phyloP scores from a whole-genome alignment of 257 asterid genomes.

The Ocimum tenuiflorum region DNA sequence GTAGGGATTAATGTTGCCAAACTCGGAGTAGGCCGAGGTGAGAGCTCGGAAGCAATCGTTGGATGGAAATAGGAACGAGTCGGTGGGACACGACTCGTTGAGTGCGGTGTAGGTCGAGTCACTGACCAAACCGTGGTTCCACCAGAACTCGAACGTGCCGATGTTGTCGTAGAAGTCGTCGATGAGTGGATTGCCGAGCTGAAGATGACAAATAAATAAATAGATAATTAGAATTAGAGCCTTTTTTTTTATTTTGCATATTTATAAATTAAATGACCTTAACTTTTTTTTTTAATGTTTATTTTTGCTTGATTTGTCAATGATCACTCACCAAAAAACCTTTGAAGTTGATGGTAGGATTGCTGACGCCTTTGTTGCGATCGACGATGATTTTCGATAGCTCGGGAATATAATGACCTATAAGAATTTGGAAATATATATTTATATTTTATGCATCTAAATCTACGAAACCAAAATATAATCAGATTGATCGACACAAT shows the following conservation, averaged over 20 bases:
- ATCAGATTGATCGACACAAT: too few species aligned
- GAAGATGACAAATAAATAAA: neutral
- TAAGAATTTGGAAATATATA: too few species aligned
- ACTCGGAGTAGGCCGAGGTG: conserved; percentile 26
- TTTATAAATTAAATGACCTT: neutral
- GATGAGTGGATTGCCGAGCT: conserved; percentile 53
- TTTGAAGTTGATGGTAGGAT: conserved; percentile 47
- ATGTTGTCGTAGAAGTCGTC: conserved; percentile 43
- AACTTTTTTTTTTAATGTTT: neutral
- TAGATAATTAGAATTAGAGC: too few species aligned
- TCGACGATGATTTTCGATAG: conserved; percentile 42
- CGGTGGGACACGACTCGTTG: conserved; percentile 36
- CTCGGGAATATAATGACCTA: conserved; percentile 63
- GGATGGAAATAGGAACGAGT: conserved; percentile 41
- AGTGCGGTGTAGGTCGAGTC: conserved; percentile 36
- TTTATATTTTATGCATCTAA: too few species aligned
- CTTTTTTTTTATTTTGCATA: neutral
- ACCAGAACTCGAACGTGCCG: conserved; percentile 53
- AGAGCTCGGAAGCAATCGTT: conserved; percentile 33
- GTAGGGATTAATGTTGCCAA: conserved; percentile 48
- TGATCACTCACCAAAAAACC: conserved; percentile 46
- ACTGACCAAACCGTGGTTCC: conserved; percentile 50
- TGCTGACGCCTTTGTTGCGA: conserved; percentile 29
- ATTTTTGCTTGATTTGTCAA: neutral
- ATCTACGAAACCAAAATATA: too few species aligned